Conservation (phyloP, 768 basidiomycete genomes). For the Leccinellum rugosiceps region DNA sequence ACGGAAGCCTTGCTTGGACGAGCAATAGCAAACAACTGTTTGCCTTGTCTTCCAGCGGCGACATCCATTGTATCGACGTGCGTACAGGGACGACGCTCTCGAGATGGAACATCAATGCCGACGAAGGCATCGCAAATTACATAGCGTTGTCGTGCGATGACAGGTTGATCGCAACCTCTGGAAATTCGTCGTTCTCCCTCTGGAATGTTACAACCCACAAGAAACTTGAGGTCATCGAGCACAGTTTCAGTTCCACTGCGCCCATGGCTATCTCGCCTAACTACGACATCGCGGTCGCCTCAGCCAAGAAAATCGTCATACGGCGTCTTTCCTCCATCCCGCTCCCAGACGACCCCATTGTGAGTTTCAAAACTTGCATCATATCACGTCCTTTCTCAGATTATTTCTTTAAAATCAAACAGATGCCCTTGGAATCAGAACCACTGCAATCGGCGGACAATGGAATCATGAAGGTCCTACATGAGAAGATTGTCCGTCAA, state of each 20-base stretch:
- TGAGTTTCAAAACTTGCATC: not conserved
- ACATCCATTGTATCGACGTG: not conserved
- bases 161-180: not conserved
- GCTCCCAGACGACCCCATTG: too few species aligned
- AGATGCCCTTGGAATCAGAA: not conserved
- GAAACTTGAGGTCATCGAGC: not conserved
- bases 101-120: not conserved
- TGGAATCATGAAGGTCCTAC: not conserved
- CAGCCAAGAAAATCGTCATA: not conserved
- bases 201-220: not conserved
- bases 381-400: not conserved
- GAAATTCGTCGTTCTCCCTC: not conserved
- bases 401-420: not conserved
- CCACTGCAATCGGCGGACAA: too few species aligned
- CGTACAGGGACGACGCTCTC: not conserved
- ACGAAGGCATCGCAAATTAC: not conserved
- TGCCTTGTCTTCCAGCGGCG: not conserved
- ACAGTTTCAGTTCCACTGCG: not conserved
- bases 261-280: not conserved
- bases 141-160: not conserved
- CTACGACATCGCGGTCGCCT: not conserved
- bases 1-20: not conserved
- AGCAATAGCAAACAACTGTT: not conserved
- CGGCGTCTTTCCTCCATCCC: not conserved
- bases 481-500: not conserved